phyloP scores from a whole-genome alignment of 192 early-diverging fungal species.

The Anaeromyces robustus region DNA sequence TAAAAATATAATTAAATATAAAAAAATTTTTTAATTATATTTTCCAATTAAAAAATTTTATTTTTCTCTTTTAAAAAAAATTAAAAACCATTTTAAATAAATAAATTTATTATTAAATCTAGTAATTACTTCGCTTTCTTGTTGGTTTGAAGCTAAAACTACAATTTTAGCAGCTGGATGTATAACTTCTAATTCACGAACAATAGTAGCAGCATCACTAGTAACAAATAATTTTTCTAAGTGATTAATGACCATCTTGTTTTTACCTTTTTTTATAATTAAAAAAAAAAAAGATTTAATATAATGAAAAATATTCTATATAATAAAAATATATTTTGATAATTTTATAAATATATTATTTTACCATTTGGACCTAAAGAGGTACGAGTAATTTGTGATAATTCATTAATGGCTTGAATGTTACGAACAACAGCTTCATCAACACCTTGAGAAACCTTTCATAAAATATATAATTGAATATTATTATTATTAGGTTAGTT shows the following conservation, averaged over 20 bases:
- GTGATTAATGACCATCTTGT: constrained; percentile 99
- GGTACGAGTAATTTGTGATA: constrained; percentile 82
- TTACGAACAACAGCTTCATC: constrained; percentile 92
- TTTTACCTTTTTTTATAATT: constrained; percentile 44
- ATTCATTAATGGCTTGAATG: constrained; percentile 85
- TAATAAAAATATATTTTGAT: too few relatives aligned
- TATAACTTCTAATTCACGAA: constrained; percentile 89
- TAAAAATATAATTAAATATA: too few relatives aligned
- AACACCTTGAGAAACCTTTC: constrained; percentile 48
- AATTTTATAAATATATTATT: too few relatives aligned
- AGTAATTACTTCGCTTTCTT: constrained; percentile 67
- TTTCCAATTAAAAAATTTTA: too few relatives aligned
- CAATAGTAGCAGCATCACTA: constrained; percentile 97
- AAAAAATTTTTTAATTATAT: too few relatives aligned
- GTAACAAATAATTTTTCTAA: constrained; percentile 96
- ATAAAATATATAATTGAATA: neutral
- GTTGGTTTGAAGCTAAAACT: constrained; percentile 92
- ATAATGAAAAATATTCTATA: neutral
- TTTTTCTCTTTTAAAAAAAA: too few relatives aligned
- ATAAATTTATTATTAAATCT: neutral
- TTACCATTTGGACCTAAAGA: constrained; percentile 92
- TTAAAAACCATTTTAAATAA: too few relatives aligned
- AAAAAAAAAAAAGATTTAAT: neutral
- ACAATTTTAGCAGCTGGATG: constrained; percentile 94
- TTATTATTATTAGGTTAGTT: too few relatives aligned